Base-by-base conservation (phyloP, 768 basidiomycete species). In the Pleurotus djamor region DNA sequence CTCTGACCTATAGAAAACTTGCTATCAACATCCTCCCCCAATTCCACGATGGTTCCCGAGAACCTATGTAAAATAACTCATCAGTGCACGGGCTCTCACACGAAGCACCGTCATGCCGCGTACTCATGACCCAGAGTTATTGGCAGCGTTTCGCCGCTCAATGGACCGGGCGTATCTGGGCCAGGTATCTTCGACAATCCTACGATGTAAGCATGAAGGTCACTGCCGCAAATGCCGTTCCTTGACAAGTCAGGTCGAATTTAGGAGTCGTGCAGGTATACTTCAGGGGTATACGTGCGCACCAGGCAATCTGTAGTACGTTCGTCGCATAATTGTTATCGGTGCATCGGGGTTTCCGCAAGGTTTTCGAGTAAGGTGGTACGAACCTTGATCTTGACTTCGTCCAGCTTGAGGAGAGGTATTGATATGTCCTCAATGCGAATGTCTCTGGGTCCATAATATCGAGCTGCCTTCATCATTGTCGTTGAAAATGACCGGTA, bases 381-480 rank as follows among this genome's bases (percentile, higher is more conserved):
- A 49, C 48, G 50, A 58, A 78, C 80, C 66, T 79, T 81, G 59
- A 81, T 68, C 64, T 81, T 82, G 4, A 82, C 69, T 55, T 79
- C 72, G 17, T 73, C 74, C 10, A 64, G 67, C 9, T 71, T 68
- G 9, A 69, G 62, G 28, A 62, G 58, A 34, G 78, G 77, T 52
- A 78, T 73, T 3, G 72, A 67, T 13, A 80, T 72, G 17, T 77
- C 65, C 48, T 82, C 80, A 48, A 83, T 68, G 10, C 75, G 72
- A 13, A 83, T 69, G 57, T 79, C 74, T 8, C 73, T 71, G 34
- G 76, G 73, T 4, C 76, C 80, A 59, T 81, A 77, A 59, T 73
- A 80, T 43, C 76, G 73, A 35, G 76, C 76, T 36, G 79, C 79
- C 56, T 72, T 79, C 80, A 82, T 81, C 56, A n/a, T 47, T 9